Conservation (phyloP, 305 asterid species). For the Rubia occidens region DNA sequence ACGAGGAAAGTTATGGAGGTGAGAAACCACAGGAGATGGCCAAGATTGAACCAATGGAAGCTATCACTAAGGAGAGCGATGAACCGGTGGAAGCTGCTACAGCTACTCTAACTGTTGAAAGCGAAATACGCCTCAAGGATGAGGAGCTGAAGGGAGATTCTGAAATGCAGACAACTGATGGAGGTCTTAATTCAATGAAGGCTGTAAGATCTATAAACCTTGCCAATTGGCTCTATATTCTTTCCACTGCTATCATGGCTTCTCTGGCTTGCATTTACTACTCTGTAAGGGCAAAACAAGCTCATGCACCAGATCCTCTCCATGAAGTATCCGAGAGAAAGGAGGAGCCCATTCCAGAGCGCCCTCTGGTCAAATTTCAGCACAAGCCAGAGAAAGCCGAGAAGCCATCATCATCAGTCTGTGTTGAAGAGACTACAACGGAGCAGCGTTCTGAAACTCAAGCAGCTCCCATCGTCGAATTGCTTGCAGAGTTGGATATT, state of each 20-base stretch:
- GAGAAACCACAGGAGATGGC: conserved; percentile 2
- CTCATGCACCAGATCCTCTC: conserved; percentile 18
- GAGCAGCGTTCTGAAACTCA: conserved; percentile 15
- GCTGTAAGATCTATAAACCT: conserved; percentile 3
- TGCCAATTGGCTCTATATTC: conserved; percentile 21
- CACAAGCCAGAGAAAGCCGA: conserved; percentile 21
- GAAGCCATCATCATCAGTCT: conserved; percentile 24
- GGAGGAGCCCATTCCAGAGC: conserved; percentile 17
- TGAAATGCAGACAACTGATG: not conserved
- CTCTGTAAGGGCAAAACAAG: conserved; percentile 21
- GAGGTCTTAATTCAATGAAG: conserved; percentile 15
- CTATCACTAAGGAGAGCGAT: not conserved
- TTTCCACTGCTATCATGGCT: conserved; percentile 19
- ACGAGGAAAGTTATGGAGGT: conserved; percentile 3
- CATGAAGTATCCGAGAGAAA: conserved; percentile 16
- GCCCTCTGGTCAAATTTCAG: conserved; percentile 16
- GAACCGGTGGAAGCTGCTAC: not conserved
- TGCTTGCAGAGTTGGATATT: conserved; percentile 54
- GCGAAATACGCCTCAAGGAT: too few species aligned
- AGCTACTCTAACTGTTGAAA: too few species aligned
- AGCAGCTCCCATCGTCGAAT: conserved; percentile 43
- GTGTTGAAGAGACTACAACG: conserved; percentile 20
- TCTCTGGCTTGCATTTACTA: conserved; percentile 28
- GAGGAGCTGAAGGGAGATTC: too few species aligned
- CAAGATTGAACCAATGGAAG: not conserved